A percentile compares a stretch with the other conserved stretches of the same genome.
These are phyloP conservation scores for Pleurotus citrinopileatus DNA, from an alignment of 768 basidiomycete species.

Conservation along the genomic window DNA sequence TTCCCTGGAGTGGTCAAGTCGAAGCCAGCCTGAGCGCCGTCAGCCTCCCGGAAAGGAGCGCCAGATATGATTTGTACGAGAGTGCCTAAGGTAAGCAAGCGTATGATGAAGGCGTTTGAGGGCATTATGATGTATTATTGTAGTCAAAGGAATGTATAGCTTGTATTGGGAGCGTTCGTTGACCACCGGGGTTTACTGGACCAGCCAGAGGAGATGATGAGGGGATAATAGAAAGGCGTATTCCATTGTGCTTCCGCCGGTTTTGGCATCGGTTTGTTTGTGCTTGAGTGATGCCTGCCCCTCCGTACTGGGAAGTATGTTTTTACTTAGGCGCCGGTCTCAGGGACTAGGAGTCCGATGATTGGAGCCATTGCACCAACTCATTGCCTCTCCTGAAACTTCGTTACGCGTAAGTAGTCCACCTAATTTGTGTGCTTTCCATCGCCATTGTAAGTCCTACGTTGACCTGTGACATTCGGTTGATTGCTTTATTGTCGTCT, in stretches of 20 bases:
- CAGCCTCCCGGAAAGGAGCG: neutral
- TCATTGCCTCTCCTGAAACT: too few species aligned
- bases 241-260: neutral
- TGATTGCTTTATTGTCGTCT: too few species aligned
- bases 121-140: too few species aligned
- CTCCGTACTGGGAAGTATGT: too few species aligned
- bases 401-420: too few species aligned
- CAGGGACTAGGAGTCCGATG: too few species aligned
- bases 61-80: neutral
- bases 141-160: too few species aligned
- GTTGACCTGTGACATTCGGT: too few species aligned
- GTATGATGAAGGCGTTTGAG: neutral
- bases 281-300: neutral
- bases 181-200: slow-evolving; percentile 4
- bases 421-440: too few species aligned
- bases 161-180: neutral
- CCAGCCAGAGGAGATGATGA: slow-evolving; percentile 8
- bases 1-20: neutral
- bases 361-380: too few species aligned
- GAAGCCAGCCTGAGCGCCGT: neutral
- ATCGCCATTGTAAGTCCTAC: too few species aligned
- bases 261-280: neutral
- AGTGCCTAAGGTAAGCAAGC: neutral
- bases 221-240: neutral
- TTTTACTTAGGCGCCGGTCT: too few species aligned